Conservation (phyloP, 352 stramenopile species). For the Pythium rhizo-oryzae region DNA sequence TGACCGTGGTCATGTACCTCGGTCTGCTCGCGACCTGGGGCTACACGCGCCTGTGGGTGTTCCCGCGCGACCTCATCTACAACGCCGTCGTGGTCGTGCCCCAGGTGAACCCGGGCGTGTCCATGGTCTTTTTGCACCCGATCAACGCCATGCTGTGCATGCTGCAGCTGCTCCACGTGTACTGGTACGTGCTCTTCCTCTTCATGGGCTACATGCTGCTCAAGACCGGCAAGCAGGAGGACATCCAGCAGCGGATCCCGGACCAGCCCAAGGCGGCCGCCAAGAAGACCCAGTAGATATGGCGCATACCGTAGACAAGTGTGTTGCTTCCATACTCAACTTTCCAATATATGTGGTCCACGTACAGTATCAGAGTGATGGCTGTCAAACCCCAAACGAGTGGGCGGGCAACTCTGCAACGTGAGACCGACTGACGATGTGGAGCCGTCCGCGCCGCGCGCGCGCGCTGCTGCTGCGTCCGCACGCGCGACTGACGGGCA, state of each 20-base stretch:
- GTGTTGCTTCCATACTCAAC: slow-evolving; percentile 5
- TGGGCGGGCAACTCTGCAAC: background rate
- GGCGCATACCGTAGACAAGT: slow-evolving; percentile 12
- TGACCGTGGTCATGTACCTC: slow-evolving; percentile 41
- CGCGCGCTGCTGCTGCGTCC: slow-evolving; percentile 20
- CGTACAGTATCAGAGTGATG: slow-evolving; percentile 13
- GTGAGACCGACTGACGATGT: slow-evolving; percentile 6
- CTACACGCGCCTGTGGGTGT: slow-evolving; percentile 44
- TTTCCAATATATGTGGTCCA: slow-evolving; percentile 14
- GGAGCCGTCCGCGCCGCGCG: slow-evolving; percentile 16
- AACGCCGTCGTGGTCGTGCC: slow-evolving; percentile 33
- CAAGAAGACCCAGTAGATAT: slow-evolving; percentile 30
- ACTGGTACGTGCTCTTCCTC: slow-evolving; percentile 49
- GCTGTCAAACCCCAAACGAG: slow-evolving; percentile 13
- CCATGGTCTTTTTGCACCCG: slow-evolving; percentile 36
- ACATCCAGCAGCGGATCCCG: slow-evolving; percentile 42
- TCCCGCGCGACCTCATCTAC: slow-evolving; percentile 44
- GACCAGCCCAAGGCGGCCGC: slow-evolving; percentile 16
- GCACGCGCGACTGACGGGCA: background rate
- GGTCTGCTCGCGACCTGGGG: slow-evolving; percentile 40
- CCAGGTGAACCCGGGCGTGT: slow-evolving; percentile 32
- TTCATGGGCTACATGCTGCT: slow-evolving; percentile 51
- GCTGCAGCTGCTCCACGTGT: slow-evolving; percentile 43
- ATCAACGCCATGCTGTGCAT: slow-evolving; percentile 45
- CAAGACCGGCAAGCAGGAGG: slow-evolving; percentile 43